These are phyloP conservation scores for Cyclocybe aegerita DNA, from an alignment of 768 basidiomycete species.

Conservation along the genomic window DNA sequence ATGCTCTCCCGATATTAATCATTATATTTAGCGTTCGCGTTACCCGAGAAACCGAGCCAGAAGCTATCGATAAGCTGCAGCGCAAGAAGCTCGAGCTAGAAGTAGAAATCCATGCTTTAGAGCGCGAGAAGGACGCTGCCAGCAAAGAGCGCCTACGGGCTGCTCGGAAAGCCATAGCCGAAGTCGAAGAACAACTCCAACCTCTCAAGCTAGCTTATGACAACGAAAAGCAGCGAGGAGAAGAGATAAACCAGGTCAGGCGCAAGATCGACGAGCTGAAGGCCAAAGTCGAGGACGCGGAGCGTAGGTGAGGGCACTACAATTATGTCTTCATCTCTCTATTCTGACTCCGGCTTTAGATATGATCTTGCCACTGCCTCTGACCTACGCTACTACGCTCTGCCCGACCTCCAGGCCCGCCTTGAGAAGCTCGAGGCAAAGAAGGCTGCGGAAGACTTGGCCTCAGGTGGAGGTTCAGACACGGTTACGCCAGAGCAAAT, in stretches of 20 bases:
- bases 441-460: constrained; percentile 70
- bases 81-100: constrained; percentile 88
- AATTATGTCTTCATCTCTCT: neutral
- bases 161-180: constrained; percentile 77
- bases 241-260: constrained; percentile 75
- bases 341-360: constrained; percentile 31
- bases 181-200: constrained; percentile 80
- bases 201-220: constrained; percentile 88
- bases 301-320: constrained; percentile 59
- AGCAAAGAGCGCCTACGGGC: constrained; percentile 78
- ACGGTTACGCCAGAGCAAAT: constrained; percentile 87
- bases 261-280: constrained; percentile 88
- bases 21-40: constrained; percentile 68
- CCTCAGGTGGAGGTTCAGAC: constrained; percentile 55
- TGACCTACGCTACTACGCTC: constrained; percentile 88
- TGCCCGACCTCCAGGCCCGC: constrained; percentile 81
- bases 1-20: neutral
- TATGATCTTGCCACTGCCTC: constrained; percentile 77
- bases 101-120: constrained; percentile 92
- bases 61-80: constrained; percentile 89
- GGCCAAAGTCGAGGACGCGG: constrained; percentile 91
- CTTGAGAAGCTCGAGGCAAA: constrained; percentile 71
- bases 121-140: constrained; percentile 87
- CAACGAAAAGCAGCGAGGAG: constrained; percentile 77
- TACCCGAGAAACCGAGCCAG: constrained; percentile 91